Base-by-base conservation (phyloP, 768 basidiomycete genomes). In the Amanita rubescens region DNA sequence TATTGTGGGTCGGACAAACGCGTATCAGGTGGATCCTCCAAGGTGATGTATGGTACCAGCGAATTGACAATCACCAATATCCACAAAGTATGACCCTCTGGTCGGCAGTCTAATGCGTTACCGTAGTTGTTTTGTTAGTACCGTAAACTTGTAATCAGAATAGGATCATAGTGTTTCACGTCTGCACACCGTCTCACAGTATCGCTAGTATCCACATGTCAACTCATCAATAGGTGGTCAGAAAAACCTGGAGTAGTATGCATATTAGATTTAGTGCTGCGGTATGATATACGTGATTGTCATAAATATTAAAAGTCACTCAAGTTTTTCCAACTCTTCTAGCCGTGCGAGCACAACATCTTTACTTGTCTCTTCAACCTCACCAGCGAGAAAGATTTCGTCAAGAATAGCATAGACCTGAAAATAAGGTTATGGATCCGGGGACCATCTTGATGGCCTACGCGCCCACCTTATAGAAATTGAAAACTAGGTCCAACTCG, bases 401-500 rank as follows among this genome's bases (percentile, higher is more conserved):
- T 99, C 96, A 53, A 99, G 75, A 51, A 99, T 97, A 2, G 96
- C 94, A 63, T 99, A 98, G 6, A 98, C 95, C 91, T 95, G 20
- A 38, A 25, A 38, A 35, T 10, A 42, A 44, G 44, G 37, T 14
- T 15, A 14, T 37, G 41, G 11, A 1, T 22, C 5, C 8, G 46
- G 34, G 25, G 33, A 8, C 46, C 12, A 22, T 34, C 43, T 25
- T 50, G 54, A 7, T 11, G 35, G 8, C 5, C 19, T 39, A 27
- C 27, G 27, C 8, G 56, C 68, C 17, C 38, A 87, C 91, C 76
- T 98, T 98, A 72, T 98, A 96, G 67, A 98, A 99, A 69, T 97
- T 97, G 75, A 98, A 99, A 2, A 99, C 96, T 0, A 99, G 80
- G 65, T 98, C 96, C 27, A 97, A 75, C 68, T 97, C 94, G 72